Evolutionary conservation across 2,329 filamentous ascomycete genomes (phyloP), one percentile per base, ranked within the genome.

Genomic region (Aspergillus sp.): DNA sequence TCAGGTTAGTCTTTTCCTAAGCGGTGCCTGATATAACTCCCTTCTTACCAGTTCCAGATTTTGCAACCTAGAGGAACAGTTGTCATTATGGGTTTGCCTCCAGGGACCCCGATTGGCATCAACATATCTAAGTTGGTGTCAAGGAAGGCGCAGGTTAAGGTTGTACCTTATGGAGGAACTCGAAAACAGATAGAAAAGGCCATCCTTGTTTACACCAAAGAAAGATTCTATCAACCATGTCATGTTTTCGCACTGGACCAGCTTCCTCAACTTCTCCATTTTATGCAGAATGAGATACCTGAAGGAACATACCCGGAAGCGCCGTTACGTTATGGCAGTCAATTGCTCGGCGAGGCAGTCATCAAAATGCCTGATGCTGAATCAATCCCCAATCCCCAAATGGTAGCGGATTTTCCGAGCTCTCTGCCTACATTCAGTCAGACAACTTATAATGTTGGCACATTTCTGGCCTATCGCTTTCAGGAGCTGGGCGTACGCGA

Each of bases 401-500:
- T 8, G 47, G n/a, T 19, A 13, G 12, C 17, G 7, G 5, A 45
- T 1, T 9, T 12, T 5, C n/a, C 52, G 23, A 5, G 15, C 5
- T 32, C 23, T 25, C n/a, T 30, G 32, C 45, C 52, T 30, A 51
- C 32, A 2, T 59, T 56, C 9, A 28, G 49, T 15, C 58, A 55
- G 25, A 23, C 15, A 4, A 38, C 49, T 13, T 64, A 59, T 43
- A 59, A 59, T 8, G 19, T 63, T 10, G 53, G 59, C 6, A 50
- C 55, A 10, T 59, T 32, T 15, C 10, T 65, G 12, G 58, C 43
- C 19, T 45, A 61, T 38, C 32, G 63, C 2, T 36, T 65, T 15
- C 58, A 59, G 36, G 61, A 63, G 53, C 17, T 65, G 0, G 61
- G 61, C 5, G 9, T 61, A 2, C 32, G 30, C 5, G 58, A 65